Percentiles rank a stretch among this genome's conserved stretches.
phyloP scores from a whole-genome alignment of 1,284 basidiomycete genomes.

The Inonotus obliquus region DNA sequence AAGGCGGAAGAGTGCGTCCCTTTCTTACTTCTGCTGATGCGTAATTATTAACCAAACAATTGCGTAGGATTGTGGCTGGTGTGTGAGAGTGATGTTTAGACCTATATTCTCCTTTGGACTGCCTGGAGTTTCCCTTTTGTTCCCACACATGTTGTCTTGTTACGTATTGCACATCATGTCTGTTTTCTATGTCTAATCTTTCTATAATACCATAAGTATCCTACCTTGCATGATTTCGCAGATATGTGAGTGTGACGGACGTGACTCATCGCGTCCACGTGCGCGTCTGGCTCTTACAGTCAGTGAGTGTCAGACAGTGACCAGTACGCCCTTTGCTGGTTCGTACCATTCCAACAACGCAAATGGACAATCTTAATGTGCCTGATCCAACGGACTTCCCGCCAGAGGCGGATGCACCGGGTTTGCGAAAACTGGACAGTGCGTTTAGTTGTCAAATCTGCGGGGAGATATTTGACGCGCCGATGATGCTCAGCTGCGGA shows the following conservation, averaged over 20 bases:
- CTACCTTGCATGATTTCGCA: no score
- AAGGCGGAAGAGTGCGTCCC: conserved; percentile 83
- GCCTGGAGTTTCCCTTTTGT: background rate
- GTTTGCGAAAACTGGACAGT: conserved; percentile 56
- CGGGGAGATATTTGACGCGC: conserved; percentile 62
- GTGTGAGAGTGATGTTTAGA: background rate
- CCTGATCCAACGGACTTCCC: conserved; percentile 69
- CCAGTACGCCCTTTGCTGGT: background rate
- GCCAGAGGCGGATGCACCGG: conserved; percentile 34
- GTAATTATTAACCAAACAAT: background rate
- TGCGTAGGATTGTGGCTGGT: conserved; percentile 16
- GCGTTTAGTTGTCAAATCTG: conserved; percentile 69
- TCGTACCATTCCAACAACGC: background rate
- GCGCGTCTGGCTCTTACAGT: background rate
- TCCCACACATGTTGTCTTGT: background rate
- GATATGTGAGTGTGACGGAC: background rate
- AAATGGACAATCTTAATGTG: conserved; percentile 31
- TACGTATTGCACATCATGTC: background rate
- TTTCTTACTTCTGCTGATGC: background rate
- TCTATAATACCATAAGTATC: background rate
- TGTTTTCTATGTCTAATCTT: conserved; percentile 10
- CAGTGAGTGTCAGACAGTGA: background rate
- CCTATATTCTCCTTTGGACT: background rate
- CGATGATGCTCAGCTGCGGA: conserved; percentile 64
- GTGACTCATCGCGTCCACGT: background rate